Evolutionary conservation across 2,329 filamentous ascomycete genomes (phyloP).

Genomic region (Trichoderma arundinaceum): DNA sequence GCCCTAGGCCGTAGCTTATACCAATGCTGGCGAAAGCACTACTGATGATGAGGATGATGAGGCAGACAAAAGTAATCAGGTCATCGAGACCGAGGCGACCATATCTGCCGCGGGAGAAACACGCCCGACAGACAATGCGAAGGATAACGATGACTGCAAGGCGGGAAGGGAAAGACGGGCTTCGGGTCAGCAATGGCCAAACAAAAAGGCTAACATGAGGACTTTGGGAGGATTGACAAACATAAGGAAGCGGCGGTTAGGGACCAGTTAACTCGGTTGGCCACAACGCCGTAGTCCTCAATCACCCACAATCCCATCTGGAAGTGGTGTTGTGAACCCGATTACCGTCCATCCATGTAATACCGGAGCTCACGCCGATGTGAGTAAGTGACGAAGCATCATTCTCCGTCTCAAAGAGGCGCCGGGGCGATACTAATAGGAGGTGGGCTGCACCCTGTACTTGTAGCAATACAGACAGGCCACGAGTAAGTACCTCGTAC

Average conservation of each 20-base stretch:
- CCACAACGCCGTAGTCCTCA: slow-evolving; percentile 36
- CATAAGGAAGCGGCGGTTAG: slow-evolving; percentile 37
- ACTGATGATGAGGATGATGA: slow-evolving; percentile 36
- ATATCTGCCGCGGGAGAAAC: slow-evolving; percentile 33
- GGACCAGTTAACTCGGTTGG: slow-evolving; percentile 38
- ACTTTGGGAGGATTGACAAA: slow-evolving; percentile 25
- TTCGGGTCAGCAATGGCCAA: background rate
- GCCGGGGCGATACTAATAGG: slow-evolving; percentile 8
- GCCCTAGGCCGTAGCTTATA: slow-evolving; percentile 37
- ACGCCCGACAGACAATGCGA: slow-evolving; percentile 35
- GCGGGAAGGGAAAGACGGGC: background rate
- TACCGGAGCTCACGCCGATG: slow-evolving; percentile 21
- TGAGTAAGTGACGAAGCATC: slow-evolving; percentile 19
- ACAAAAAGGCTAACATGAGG: background rate
- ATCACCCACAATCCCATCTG: slow-evolving; percentile 36
- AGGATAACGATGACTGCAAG: slow-evolving; percentile 36
- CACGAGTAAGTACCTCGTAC: slow-evolving; percentile 9
- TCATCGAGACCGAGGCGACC: slow-evolving; percentile 39
- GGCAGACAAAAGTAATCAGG: slow-evolving; percentile 36
- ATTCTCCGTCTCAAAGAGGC: slow-evolving; percentile 17
- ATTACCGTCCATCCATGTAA: slow-evolving; percentile 29
- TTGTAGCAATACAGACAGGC: slow-evolving; percentile 18
- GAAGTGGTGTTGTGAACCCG: slow-evolving; percentile 19
- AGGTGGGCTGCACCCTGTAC: slow-evolving; percentile 24
- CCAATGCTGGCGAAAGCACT: slow-evolving; percentile 38